Percentiles rank a stretch among this genome's conserved stretches.
Conservation (phyloP, 2,329 filamentous ascomycete species). For the Tolypocladium paradoxum region DNA sequence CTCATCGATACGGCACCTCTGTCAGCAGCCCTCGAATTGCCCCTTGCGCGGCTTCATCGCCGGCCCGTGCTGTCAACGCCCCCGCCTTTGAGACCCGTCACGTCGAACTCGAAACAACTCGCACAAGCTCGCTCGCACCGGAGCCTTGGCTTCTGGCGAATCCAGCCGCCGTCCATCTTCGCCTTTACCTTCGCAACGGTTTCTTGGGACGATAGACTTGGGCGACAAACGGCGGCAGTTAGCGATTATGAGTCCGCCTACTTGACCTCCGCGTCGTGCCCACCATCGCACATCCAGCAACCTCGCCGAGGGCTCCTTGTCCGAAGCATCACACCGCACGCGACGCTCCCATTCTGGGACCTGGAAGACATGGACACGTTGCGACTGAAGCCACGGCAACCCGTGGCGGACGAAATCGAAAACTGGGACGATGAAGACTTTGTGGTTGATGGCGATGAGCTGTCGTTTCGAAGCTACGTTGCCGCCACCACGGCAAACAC, state of each 20-base stretch:
- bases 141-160: neutral
- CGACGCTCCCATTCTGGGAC: conserved; percentile 5
- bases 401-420: conserved; percentile 54
- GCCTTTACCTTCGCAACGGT: neutral
- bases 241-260: conserved; percentile 12
- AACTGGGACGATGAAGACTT: conserved; percentile 74
- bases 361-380: conserved; percentile 39
- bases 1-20: neutral
- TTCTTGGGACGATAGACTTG: neutral
- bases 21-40: neutral
- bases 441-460: conserved; percentile 56
- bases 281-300: neutral
- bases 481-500: conserved; percentile 18
- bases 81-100: conserved; percentile 1
- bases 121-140: neutral
- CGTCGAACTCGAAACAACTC: neutral
- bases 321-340: neutral
- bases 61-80: neutral
- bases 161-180: neutral
- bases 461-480: conserved; percentile 44
- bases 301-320: neutral
- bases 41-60: neutral
- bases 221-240: neutral
- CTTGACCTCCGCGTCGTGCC: conserved; percentile 6
- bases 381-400: conserved; percentile 39